Base-by-base conservation (phyloP, 2,329 filamentous ascomycete genomes). In the Colletotrichum musicola region DNA sequence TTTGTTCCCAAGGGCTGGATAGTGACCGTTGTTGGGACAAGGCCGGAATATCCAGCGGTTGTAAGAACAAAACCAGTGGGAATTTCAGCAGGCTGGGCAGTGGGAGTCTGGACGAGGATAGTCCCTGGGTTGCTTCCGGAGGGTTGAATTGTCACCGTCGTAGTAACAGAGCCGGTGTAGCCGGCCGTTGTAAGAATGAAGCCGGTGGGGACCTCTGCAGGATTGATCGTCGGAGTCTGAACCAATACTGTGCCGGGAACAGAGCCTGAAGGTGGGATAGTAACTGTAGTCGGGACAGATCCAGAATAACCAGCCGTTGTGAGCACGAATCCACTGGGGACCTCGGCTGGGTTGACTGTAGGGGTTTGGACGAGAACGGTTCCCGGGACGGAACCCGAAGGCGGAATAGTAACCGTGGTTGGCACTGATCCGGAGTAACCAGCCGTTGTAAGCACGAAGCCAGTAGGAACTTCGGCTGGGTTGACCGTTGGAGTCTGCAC, bases 1-100 rank as follows among this genome's bases (percentile, higher is more conserved):
- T 62, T 62, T 7, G 59, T 54, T 18, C 59, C 59, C 6, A 49
- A 62, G 10, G 59, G 47, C 35, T 25, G 49, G 22, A 62, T 54
- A 4, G 59, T 62, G 10, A 62, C n/a, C 6, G 59, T 62, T 4
- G 59, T 54, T 1, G 59, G 59, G 7, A 35, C 38, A 14, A 22
- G 10, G 13, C 59, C 59, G 22, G 22, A 44, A 16, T 30, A 62
- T 9, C 59, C 59, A 20, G 49, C 20, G 6, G 59, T 62, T 18
- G 59, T 4, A 4, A 54, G 14, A 27, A 62, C 38, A 22, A 62
- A 62, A 16, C 38, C 59, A 10, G 9, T 44, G 4, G 59, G 59
- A 4, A 53, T 4, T 2, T 44, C 10, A 16, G 49, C 22, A 30
- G 58, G 58, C 9, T 42, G 14, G 20, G 27, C 22, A 3, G 40